Evolutionary conservation across 2,329 filamentous ascomycete genomes (phyloP), one percentile per base, ranked within the genome.

Genomic region (Leptosphaerulina australis): DNA sequence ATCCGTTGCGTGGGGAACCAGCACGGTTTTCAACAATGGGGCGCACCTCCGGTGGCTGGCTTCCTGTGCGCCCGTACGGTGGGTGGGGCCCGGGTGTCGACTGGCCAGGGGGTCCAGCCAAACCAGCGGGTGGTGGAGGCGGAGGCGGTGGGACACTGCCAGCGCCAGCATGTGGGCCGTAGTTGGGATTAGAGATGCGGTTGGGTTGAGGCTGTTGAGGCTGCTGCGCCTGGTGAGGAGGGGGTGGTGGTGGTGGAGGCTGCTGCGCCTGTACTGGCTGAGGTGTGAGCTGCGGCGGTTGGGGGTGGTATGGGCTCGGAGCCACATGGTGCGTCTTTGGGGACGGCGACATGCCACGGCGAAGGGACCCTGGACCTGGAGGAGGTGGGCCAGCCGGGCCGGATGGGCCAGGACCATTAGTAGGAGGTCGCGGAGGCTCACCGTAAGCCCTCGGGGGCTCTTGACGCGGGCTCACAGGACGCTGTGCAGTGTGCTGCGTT

Each of bases 1-100:
- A 96, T 6, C 85, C 86, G 29, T 90, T 88, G 66, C 91, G 92
- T 51, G 92, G 92, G n/a, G 93, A 97, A n/a, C 90, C 84, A 74
- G 92, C 88, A 53, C 89, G 86, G 67, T 88, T 90, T 59, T 96
- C 92, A 59, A 93, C 83, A 56, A 94, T 82, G 1, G 88, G 88
- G 43, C 91, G 85, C 36, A 91, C 86, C 59, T 97, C 93, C 40
- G 88, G 84, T n/a, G 90, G 84, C 52, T 92, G 90, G 70, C 89
- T 95, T 63, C 85, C 85, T 22, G 86, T 83, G 50, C 83, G 80
- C 49, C 87, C 85, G 76, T 93, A 96, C 1, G 64, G 60, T 62
- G 90, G 87, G 63, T 91, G 76, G 14, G 75, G 73, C 21, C 74
- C 74, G 45, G 77, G 76, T 36, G 74, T 76, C 8, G 70, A 71